Percentiles rank a stretch among this genome's conserved stretches.
phyloP scores from a whole-genome alignment of 2,329 filamentous ascomycete genomes.

The Coniella vitis region DNA sequence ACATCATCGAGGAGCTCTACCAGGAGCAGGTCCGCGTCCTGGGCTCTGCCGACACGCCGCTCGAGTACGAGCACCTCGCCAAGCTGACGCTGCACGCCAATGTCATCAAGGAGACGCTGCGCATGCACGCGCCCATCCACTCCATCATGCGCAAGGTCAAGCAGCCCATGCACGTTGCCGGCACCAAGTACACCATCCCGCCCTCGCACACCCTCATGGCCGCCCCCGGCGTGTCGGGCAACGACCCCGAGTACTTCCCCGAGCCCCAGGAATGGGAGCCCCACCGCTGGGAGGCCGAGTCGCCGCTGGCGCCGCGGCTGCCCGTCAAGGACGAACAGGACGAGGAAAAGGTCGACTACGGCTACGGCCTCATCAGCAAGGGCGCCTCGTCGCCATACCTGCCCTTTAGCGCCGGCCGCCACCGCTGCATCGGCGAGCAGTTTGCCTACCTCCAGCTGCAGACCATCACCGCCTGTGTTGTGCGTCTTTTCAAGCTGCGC shows the following conservation, averaged over 20 bases:
- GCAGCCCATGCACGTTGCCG: conserved; percentile 74
- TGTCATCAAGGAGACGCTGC: conserved; percentile 86
- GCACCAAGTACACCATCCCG: conserved; percentile 77
- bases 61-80: conserved; percentile 71
- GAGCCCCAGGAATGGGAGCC: conserved; percentile 81
- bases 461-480: conserved; percentile 71
- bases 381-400: conserved; percentile 85
- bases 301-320: conserved; percentile 44
- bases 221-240: conserved; percentile 74
- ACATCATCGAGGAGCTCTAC: conserved; percentile 64
- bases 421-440: conserved; percentile 93
- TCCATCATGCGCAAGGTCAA: conserved; percentile 92
- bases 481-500: conserved; percentile 72
- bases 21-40: conserved; percentile 70
- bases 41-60: conserved; percentile 65
- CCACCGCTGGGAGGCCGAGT: conserved; percentile 75
- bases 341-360: conserved; percentile 82
- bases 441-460: conserved; percentile 91
- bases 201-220: conserved; percentile 75
- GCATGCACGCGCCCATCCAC: conserved; percentile 88
- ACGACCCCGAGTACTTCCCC: conserved; percentile 70
- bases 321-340: conserved; percentile 41
- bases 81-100: conserved; percentile 76
- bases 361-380: conserved; percentile 88
- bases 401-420: conserved; percentile 86